These are phyloP conservation scores for Malassezia pachydermatis DNA, from an alignment of 1,284 basidiomycete genomes.

Conservation along the genomic window DNA sequence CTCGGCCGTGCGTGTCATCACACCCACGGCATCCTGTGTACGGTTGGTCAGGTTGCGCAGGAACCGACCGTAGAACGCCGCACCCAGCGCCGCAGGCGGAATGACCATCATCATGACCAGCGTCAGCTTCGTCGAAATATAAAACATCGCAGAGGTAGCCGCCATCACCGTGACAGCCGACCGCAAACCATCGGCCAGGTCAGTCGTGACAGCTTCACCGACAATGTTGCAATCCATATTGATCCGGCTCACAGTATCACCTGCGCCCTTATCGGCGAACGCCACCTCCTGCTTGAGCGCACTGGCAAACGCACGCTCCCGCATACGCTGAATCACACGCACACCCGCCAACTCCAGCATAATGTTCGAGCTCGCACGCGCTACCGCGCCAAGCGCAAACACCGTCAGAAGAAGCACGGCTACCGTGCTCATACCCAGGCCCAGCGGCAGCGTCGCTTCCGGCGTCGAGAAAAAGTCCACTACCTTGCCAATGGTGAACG, in stretches of 20 bases:
- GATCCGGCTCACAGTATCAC: slow-evolving; percentile 82
- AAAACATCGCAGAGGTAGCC: slow-evolving; percentile 87
- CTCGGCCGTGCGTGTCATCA: slow-evolving; percentile 77
- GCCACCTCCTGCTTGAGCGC: slow-evolving; percentile 72
- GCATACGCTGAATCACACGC: slow-evolving; percentile 77
- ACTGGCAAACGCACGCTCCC: slow-evolving; percentile 70
- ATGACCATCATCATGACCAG: slow-evolving; percentile 86
- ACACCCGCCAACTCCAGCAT: slow-evolving; percentile 75
- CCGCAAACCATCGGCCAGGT: slow-evolving; percentile 37
- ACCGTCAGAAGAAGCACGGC: slow-evolving; percentile 63
- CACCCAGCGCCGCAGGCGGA: slow-evolving; percentile 86
- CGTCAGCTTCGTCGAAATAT: slow-evolving; percentile 79
- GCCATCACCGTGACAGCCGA: slow-evolving; percentile 35
- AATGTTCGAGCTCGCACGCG: slow-evolving; percentile 78
- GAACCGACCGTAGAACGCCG: slow-evolving; percentile 91
- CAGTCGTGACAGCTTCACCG: slow-evolving; percentile 66
- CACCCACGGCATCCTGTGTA: slow-evolving; percentile 86
- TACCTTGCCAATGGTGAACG: slow-evolving; percentile 44
- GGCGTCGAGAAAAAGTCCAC: slow-evolving; percentile 46
- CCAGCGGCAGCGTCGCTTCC: slow-evolving; percentile 30
- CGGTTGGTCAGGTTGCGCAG: slow-evolving; percentile 78
- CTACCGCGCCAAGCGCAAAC: slow-evolving; percentile 77
- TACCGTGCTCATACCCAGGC: slow-evolving; percentile 66
- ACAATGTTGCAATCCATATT: slow-evolving; percentile 88
- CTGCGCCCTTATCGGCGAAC: slow-evolving; percentile 73